Evolutionary conservation across 2,329 filamentous ascomycete genomes (phyloP).

Genomic region (Aspergillus brunneoviolaceus): DNA sequence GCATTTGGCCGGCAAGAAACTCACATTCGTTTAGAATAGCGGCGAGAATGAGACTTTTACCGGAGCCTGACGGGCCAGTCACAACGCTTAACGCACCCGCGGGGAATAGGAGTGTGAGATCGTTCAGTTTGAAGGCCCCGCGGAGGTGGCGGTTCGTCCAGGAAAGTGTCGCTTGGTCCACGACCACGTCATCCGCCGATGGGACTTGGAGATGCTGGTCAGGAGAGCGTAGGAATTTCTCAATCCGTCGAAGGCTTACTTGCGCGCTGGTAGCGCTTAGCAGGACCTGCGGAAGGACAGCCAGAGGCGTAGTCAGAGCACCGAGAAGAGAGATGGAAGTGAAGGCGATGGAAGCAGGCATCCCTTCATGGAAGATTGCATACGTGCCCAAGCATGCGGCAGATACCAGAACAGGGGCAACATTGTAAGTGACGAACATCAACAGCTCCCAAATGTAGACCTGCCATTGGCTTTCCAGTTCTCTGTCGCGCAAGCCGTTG

Average conservation of each 20-base stretch:
- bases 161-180: constrained; percentile 4
- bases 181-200: neutral
- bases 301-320: neutral
- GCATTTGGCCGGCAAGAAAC: neutral
- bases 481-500: neutral
- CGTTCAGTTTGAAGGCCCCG: neutral
- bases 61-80: constrained; percentile 2
- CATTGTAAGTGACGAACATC: constrained; percentile 5
- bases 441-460: constrained; percentile 4
- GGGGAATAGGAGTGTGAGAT: neutral
- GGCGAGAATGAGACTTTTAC: constrained; percentile 5
- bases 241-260: constrained; percentile 1
- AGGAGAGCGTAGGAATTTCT: neutral
- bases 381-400: constrained; percentile 5
- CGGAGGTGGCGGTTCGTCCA: neutral
- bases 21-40: neutral
- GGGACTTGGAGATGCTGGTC: neutral
- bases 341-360: constrained; percentile 1
- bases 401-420: neutral
- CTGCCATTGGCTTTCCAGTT: constrained; percentile 2
- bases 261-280: neutral
- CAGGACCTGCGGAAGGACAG: constrained; percentile 2
- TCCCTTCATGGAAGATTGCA: neutral
- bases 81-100: neutral
- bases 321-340: neutral